A percentile compares a stretch with the other conserved stretches of the same genome.
phyloP scores from a whole-genome alignment of 495 filamentous ascomycete genomes.

The Sabuloglossum arenarium region DNA sequence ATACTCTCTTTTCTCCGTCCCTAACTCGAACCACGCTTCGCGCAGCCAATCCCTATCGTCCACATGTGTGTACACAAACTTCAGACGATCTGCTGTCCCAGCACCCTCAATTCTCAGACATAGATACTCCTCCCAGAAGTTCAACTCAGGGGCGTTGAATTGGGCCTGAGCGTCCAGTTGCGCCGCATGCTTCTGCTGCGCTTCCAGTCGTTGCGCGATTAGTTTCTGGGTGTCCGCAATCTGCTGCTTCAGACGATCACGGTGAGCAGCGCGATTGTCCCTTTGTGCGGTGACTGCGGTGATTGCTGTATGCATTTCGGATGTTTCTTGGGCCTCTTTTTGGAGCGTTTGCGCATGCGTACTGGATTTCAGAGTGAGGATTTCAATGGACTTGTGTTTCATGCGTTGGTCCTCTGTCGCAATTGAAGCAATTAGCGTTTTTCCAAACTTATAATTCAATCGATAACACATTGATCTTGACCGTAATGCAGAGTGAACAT shows the following conservation, averaged over 20 bases:
- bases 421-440: background rate
- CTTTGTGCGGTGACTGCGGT: conserved; percentile 49
- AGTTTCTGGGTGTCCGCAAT: conserved; percentile 57
- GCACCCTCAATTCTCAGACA: conserved; percentile 80
- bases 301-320: conserved; percentile 72
- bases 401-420: conserved; percentile 58
- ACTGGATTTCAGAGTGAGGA: conserved; percentile 51
- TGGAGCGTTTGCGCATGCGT: conserved; percentile 60
- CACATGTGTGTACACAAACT: conserved; percentile 79
- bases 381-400: conserved; percentile 73
- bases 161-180: conserved; percentile 59
- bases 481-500: conserved; percentile 10
- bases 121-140: conserved; percentile 87
- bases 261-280: conserved; percentile 48
- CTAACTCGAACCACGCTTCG: conserved; percentile 86
- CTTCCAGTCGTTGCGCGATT: conserved; percentile 37
- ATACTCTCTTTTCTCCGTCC: conserved; percentile 63
- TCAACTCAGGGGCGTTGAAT: conserved; percentile 75
- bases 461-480: background rate
- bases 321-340: conserved; percentile 72
- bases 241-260: conserved; percentile 54
- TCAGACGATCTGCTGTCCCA: conserved; percentile 62
- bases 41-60: conserved; percentile 72
- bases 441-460: background rate
- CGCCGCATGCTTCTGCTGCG: conserved; percentile 38